Conservation (phyloP, 2,329 filamentous ascomycete species). For the Diaporthe vexans region DNA sequence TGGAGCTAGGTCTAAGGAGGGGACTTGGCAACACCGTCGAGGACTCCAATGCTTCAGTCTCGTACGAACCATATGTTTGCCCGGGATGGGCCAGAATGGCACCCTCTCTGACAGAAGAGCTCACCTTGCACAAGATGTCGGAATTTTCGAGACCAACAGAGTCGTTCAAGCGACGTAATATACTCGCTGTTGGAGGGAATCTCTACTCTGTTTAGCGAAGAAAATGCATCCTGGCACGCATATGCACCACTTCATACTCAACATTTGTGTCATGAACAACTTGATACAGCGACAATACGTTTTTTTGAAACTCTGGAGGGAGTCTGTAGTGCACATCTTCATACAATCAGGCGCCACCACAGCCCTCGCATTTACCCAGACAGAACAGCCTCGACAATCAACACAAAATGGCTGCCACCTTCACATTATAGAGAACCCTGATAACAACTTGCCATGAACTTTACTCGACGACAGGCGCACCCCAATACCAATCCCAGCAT, state of each 20-base stretch:
- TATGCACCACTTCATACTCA: background rate
- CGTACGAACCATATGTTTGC: slow-evolving; percentile 2
- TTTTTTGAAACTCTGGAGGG: too few relatives aligned
- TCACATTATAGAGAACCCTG: background rate
- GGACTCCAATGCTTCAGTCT: background rate
- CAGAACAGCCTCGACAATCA: background rate
- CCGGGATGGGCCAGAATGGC: slow-evolving; percentile 1
- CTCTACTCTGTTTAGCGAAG: slow-evolving; percentile 6
- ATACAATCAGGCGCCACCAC: too few relatives aligned
- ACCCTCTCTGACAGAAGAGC: background rate
- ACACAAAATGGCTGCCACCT: background rate
- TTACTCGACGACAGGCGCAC: background rate
- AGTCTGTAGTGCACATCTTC: too few relatives aligned
- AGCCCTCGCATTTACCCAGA: background rate
- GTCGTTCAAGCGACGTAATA: background rate
- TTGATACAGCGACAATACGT: too few relatives aligned
- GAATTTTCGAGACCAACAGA: background rate
- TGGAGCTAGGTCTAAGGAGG: slow-evolving; percentile 9
- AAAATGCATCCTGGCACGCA: background rate
- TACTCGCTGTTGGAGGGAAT: background rate
- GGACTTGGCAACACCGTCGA: background rate
- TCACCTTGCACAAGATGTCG: background rate
- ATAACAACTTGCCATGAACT: background rate
- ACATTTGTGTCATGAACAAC: too few relatives aligned
- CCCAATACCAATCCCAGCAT: background rate